phyloP scores from a whole-genome alignment of 495 filamentous ascomycete genomes.

The Aspergillus nanangensis region DNA sequence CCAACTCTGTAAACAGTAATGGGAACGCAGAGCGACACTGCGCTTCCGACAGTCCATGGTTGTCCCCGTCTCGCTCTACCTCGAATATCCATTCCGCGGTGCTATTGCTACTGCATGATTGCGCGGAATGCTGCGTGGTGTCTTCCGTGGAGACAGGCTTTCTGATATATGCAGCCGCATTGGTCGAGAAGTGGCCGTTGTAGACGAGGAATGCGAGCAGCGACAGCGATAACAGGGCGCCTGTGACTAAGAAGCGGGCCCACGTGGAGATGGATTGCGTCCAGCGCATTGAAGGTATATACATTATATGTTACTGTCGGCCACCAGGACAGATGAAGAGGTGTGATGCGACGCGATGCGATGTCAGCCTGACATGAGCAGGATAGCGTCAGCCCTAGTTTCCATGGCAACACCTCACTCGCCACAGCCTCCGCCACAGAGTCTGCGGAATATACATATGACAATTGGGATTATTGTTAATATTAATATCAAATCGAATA shows the following conservation, averaged over 20 bases:
- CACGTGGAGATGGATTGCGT: slow-evolving; percentile 11
- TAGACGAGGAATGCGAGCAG: slow-evolving; percentile 30
- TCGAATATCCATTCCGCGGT: slow-evolving; percentile 27
- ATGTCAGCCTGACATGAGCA: too few species aligned
- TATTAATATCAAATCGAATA: background rate
- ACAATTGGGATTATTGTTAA: background rate
- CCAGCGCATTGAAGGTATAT: slow-evolving; percentile 7
- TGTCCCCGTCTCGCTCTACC: slow-evolving; percentile 28
- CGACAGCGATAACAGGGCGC: slow-evolving; percentile 24
- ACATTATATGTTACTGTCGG: slow-evolving; percentile 1
- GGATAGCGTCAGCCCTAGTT: slow-evolving; percentile 1
- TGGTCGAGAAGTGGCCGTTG: slow-evolving; percentile 10
- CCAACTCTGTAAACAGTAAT: slow-evolving; percentile 40
- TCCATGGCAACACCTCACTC: slow-evolving; percentile 11
- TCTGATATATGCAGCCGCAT: slow-evolving; percentile 18
- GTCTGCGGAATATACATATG: too few species aligned
- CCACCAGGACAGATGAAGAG: too few species aligned
- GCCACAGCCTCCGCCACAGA: too few species aligned
- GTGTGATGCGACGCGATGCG: too few species aligned
- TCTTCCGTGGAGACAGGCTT: slow-evolving; percentile 10
- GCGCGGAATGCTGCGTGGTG: slow-evolving; percentile 1
- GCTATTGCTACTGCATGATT: slow-evolving; percentile 2
- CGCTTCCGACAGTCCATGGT: slow-evolving; percentile 34
- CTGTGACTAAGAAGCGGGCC: slow-evolving; percentile 30
- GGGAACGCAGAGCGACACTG: slow-evolving; percentile 43